Percentiles rank a stretch among this genome's conserved stretches.
These are phyloP conservation scores for Inga oerstediana DNA, from an alignment of 306 rosid species.

Conservation along the genomic window DNA sequence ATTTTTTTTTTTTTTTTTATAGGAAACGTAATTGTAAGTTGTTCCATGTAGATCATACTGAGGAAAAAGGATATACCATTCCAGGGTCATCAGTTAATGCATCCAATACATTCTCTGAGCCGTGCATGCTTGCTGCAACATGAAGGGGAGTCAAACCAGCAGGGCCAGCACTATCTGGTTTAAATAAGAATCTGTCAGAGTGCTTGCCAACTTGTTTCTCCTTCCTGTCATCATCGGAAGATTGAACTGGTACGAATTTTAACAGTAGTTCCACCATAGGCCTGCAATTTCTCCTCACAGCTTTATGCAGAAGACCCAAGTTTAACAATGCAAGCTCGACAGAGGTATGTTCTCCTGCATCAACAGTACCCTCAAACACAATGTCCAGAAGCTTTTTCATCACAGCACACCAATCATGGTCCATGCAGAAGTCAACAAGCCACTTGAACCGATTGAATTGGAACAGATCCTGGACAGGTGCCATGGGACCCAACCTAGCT, in stretches of 20 bases:
- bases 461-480: conserved; percentile 59
- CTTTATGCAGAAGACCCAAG: conserved; percentile 80
- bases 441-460: conserved; percentile 66
- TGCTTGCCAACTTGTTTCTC: conserved; percentile 48
- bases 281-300: conserved; percentile 74
- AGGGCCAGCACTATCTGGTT: conserved; percentile 73
- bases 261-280: conserved; percentile 76
- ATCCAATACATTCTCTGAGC: conserved; percentile 70
- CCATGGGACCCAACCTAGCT: conserved; percentile 61
- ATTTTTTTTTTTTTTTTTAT: neutral
- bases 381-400: conserved; percentile 71
- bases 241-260: conserved; percentile 51
- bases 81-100: conserved; percentile 91
- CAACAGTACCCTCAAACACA: conserved; percentile 69
- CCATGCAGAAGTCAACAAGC: conserved; percentile 89
- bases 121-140: conserved; percentile 72
- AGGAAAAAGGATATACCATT: conserved; percentile 55
- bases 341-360: conserved; percentile 59
- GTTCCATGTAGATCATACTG: neutral
- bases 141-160: conserved; percentile 89
- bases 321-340: conserved; percentile 61
- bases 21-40: neutral
- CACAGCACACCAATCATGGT: conserved; percentile 87
- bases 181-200: conserved; percentile 54
- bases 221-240: conserved; percentile 39